phyloP scores from a whole-genome alignment of 129 eudicot genomes.

The Kitagawia praeruptora region DNA sequence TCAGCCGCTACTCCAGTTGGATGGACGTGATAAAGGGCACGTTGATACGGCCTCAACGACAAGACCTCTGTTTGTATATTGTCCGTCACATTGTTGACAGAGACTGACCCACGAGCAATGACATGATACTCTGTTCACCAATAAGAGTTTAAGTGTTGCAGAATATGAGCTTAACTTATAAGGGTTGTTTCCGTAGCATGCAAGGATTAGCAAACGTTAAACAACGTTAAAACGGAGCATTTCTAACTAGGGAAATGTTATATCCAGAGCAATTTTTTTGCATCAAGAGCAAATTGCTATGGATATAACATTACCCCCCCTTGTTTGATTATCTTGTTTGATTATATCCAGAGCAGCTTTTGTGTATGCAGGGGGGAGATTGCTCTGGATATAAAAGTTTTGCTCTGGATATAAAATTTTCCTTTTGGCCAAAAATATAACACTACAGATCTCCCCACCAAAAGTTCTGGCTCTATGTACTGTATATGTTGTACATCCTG shows the following conservation, averaged over 20 bases:
- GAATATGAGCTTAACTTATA: neutral
- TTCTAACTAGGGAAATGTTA: no score
- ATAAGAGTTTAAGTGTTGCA: neutral
- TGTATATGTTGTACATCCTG: constrained; percentile 1
- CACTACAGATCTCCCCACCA: neutral
- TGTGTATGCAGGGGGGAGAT: no score
- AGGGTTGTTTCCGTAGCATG: neutral
- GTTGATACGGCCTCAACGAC: neutral
- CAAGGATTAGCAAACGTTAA: neutral
- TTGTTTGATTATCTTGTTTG: no score
- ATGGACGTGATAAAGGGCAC: neutral
- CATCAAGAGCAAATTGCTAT: no score
- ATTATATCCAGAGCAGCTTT: no score
- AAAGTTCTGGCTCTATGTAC: neutral
- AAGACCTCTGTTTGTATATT: neutral
- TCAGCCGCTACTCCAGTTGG: neutral
- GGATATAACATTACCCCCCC: no score
- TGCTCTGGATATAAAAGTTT: no score
- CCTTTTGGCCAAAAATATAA: neutral
- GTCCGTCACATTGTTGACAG: neutral
- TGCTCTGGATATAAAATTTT: no score
- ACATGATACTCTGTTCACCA: neutral
- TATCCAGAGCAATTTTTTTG: no score
- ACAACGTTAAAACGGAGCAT: neutral
- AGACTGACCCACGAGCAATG: neutral